Base-by-base conservation (phyloP, 805 yeast species). In the Yueomyces sinensis region DNA sequence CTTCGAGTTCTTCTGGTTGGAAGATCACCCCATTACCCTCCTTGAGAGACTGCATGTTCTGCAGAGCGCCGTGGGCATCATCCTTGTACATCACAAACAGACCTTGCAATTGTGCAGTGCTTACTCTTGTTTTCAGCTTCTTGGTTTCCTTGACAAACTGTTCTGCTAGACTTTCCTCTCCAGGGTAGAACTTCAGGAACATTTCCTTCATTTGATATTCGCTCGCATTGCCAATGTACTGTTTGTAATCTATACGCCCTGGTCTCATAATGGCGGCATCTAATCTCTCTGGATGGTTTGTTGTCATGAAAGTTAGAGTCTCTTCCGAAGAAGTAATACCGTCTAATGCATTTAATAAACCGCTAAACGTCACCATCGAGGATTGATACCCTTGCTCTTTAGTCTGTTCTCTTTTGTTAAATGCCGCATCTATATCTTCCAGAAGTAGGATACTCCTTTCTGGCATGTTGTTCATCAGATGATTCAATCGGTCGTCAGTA, bases 251-350 rank as follows among this genome's bases (percentile, higher is more conserved):
- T 23, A 91, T 78, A 58, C 98, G 69, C 3, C 98, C 98, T 0
- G 98, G 98, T 43, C 98, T 69, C 54, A 91, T 61, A 30, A 91
- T 68, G 0, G 98, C 98, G 1, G 95, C 84, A 49, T 91, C 98
- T 27, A 91, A 63, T 42, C 74, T 74, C 42, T 91, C 97, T 0
- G 96, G 95, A 51, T 91, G 98, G 57, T 91, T 91, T 16, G 98
- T 89, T 16, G 98, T 91, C 98, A 91, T 91, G 58, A 91, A 91
- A 0, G 96, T 89, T 24, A 91, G 68, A 31, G 95, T 80, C 52
- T 91, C 97, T 52, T 91, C 98, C 2, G 96, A 94, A 20, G 95
- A 82, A 3, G 97, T 91, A 14, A 91, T 97, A 32, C 98, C 98
- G 56, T 91, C 98, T 32, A 91, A 64, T 0, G 98, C 95, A 53